Evolutionary conservation across 306 rosid genomes (phyloP).

Genomic region (Pyrus bretschneideri): DNA sequence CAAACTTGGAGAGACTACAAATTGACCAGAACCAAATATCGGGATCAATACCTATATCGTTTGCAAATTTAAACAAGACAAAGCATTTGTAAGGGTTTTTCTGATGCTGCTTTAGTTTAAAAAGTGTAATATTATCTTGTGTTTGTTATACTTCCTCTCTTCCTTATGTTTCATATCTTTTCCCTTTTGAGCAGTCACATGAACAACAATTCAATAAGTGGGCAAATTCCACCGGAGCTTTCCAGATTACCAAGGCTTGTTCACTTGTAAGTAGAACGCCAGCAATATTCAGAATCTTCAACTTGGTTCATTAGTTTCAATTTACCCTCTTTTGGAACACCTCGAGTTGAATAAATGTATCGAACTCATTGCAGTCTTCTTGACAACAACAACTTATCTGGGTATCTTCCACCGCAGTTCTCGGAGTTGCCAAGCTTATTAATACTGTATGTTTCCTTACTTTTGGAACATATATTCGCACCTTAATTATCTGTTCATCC

Average conservation of each 20-base stretch:
- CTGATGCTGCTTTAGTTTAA: background rate
- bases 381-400: slow-evolving; percentile 84
- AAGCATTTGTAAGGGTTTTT: slow-evolving; percentile 75
- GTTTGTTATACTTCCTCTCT: background rate
- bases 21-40: slow-evolving; percentile 68
- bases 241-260: slow-evolving; percentile 49
- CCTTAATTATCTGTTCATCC: background rate
- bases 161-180: slow-evolving; percentile 1
- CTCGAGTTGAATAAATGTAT: background rate
- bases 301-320: background rate
- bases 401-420: slow-evolving; percentile 63
- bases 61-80: slow-evolving; percentile 52
- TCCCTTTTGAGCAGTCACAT: slow-evolving; percentile 66
- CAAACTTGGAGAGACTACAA: slow-evolving; percentile 54
- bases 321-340: background rate
- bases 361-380: slow-evolving; percentile 65
- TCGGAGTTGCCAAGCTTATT: slow-evolving; percentile 38
- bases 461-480: background rate
- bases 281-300: background rate
- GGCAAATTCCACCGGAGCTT: slow-evolving; percentile 69
- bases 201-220: slow-evolving; percentile 97
- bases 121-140: background rate
- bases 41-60: slow-evolving; percentile 65
- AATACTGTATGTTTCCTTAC: slow-evolving; percentile 38
- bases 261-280: slow-evolving; percentile 62